These are phyloP conservation scores for Penicillium sp. DNA, from an alignment of 2,329 filamentous ascomycete genomes.

Conservation along the genomic window DNA sequence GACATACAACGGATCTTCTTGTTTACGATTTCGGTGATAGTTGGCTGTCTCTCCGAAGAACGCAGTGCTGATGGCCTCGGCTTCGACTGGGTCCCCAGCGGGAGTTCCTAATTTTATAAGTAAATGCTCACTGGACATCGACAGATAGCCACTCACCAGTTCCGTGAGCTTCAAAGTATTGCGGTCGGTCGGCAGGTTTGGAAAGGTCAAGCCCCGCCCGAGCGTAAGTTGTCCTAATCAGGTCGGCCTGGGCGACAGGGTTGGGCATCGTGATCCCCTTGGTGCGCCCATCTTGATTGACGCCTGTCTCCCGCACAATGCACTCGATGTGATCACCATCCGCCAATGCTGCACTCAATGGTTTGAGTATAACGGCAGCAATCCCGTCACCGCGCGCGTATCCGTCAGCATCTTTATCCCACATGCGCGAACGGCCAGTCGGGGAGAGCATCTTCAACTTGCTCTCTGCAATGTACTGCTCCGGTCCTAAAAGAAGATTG, in stretches of 20 bases:
- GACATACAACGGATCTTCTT: constrained; percentile 23
- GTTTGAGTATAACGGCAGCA: constrained; percentile 51
- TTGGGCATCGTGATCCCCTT: constrained; percentile 38
- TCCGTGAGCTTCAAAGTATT: constrained; percentile 48
- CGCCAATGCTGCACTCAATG: constrained; percentile 46
- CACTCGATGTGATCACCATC: constrained; percentile 47
- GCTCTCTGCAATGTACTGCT: constrained; percentile 32
- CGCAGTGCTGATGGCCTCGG: constrained; percentile 22
- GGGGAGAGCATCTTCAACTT: constrained; percentile 49
- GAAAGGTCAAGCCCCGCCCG: constrained; percentile 38
- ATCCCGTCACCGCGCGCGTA: constrained; percentile 54
- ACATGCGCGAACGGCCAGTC: constrained; percentile 51
- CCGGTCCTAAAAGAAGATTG: constrained; percentile 30
- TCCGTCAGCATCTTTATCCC: constrained; percentile 47
- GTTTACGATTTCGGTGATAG: constrained; percentile 2
- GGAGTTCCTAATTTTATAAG: constrained; percentile 18
- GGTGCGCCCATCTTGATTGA: constrained; percentile 39
- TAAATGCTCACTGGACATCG: not conserved
- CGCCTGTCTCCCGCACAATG: constrained; percentile 34
- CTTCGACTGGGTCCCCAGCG: constrained; percentile 25
- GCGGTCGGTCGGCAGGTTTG: constrained; percentile 28
- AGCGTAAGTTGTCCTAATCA: constrained; percentile 42
- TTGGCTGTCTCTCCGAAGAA: constrained; percentile 18
- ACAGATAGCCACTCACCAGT: constrained; percentile 33
- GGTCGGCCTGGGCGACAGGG: constrained; percentile 35